These are phyloP conservation scores for Marvania coccoides DNA, from an alignment of 139 green algal species.

Conservation along the genomic window DNA sequence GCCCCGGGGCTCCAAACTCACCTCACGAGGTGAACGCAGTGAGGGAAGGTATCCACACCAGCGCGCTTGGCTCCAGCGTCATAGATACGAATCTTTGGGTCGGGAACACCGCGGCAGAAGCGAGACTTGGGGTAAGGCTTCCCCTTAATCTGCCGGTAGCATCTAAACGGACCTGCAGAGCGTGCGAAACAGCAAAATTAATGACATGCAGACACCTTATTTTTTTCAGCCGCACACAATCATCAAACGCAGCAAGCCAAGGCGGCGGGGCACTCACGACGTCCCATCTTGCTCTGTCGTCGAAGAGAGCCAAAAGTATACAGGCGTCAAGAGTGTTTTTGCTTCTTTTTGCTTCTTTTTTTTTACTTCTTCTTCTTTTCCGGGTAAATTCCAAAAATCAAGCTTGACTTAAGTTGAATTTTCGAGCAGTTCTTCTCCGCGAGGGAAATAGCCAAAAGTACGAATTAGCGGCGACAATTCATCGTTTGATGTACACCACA, in stretches of 20 bases:
- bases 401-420: too few relatives aligned
- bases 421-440: too few relatives aligned
- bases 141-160: slow-evolving; percentile 98
- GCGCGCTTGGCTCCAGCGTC: slow-evolving; percentile 94
- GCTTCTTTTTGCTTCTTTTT: too few relatives aligned
- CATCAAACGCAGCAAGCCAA: neutral
- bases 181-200: neutral
- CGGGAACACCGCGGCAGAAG: slow-evolving; percentile 96
- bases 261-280: neutral
- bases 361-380: too few relatives aligned
- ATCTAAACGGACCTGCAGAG: slow-evolving; percentile 66
- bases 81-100: slow-evolving; percentile 99
- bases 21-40: slow-evolving; percentile 92
- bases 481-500: too few relatives aligned
- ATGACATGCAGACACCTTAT: neutral
- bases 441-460: too few relatives aligned
- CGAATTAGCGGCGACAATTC: too few relatives aligned
- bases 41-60: slow-evolving; percentile 88
- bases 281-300: neutral
- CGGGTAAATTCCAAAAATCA: too few relatives aligned
- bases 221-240: neutral
- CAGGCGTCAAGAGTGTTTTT: too few relatives aligned
- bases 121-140: slow-evolving; percentile 99
- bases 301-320: neutral
- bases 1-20: slow-evolving; percentile 30